These are phyloP conservation scores for Cylindrotheca closterium DNA, from an alignment of 108 stramenopile genomes.

Conservation along the genomic window DNA sequence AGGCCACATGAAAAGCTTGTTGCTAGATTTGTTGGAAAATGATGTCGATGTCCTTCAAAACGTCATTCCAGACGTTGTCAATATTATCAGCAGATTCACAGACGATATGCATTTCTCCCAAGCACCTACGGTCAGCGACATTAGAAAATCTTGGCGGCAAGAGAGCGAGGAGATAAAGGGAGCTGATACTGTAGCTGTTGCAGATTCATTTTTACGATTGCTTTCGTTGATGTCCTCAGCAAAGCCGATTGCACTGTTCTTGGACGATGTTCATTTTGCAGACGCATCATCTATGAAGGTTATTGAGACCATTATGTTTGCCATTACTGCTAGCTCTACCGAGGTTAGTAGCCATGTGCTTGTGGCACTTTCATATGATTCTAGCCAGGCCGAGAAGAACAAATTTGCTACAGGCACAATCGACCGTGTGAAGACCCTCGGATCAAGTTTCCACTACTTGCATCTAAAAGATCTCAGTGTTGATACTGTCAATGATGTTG, in stretches of 20 bases:
- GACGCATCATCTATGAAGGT: slow-evolving; percentile 35
- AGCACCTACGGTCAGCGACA: slow-evolving; percentile 1
- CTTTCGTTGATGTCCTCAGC: slow-evolving; percentile 17
- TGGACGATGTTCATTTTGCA: slow-evolving; percentile 62
- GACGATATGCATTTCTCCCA: not conserved
- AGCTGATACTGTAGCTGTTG: not conserved
- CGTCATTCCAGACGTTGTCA: slow-evolving; percentile 17
- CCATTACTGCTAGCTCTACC: not conserved
- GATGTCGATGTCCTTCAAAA: slow-evolving; percentile 25
- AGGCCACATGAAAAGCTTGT: slow-evolving; percentile 17
- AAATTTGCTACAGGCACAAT: not conserved
- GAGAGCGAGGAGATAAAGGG: slow-evolving; percentile 2
- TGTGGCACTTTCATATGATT: slow-evolving; percentile 15
- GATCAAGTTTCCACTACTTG: not conserved
- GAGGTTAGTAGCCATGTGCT: slow-evolving; percentile 9
- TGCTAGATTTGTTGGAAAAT: slow-evolving; percentile 12
- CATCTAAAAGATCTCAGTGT: slow-evolving; percentile 17
- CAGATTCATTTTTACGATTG: slow-evolving; percentile 22
- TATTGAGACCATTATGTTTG: slow-evolving; percentile 11
- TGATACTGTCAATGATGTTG: slow-evolving; percentile 30
- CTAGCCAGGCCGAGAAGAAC: slow-evolving; percentile 12
- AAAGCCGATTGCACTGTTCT: slow-evolving; percentile 25
- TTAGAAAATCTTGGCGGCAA: not conserved
- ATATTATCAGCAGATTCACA: not conserved
- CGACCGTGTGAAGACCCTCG: not conserved